phyloP scores from a whole-genome alignment of 208 protist genomes.

The Trichomonas tenax region DNA sequence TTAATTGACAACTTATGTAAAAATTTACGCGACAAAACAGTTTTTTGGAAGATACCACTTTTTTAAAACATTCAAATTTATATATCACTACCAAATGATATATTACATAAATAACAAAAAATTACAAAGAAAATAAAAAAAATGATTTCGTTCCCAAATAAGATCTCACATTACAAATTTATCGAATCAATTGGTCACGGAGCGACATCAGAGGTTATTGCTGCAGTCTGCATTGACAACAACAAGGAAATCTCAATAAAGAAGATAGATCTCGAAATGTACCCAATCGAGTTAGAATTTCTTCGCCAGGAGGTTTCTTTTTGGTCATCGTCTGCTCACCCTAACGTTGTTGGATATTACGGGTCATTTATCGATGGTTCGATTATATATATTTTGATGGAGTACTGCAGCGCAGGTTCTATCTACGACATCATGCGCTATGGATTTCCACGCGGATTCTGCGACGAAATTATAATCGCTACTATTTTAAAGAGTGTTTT shows the following conservation, averaged over 20 bases:
- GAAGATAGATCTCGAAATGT: neutral
- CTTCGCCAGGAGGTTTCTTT: neutral
- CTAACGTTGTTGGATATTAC: neutral
- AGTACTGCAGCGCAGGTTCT: neutral
- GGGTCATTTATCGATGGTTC: neutral
- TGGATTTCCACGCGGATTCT: neutral
- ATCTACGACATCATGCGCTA: neutral
- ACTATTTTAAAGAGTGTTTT: constrained; percentile 32
- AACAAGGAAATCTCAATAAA: neutral
- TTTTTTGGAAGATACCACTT: too few relatives aligned
- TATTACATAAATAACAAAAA: too few relatives aligned
- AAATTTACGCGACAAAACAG: too few relatives aligned
- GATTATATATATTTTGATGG: neutral
- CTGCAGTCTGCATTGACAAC: neutral
- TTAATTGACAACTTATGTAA: too few relatives aligned
- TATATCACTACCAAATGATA: too few relatives aligned
- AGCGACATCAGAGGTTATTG: neutral
- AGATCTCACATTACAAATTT: neutral
- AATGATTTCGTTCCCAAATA: neutral
- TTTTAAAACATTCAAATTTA: too few relatives aligned
- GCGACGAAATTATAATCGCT: constrained; percentile 24
- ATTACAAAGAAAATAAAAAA: neutral
- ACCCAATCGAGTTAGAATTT: neutral
- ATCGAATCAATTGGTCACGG: neutral
- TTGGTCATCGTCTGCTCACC: neutral